phyloP scores from a whole-genome alignment of 306 rosid genomes.

The Echinosophora koreensis region DNA sequence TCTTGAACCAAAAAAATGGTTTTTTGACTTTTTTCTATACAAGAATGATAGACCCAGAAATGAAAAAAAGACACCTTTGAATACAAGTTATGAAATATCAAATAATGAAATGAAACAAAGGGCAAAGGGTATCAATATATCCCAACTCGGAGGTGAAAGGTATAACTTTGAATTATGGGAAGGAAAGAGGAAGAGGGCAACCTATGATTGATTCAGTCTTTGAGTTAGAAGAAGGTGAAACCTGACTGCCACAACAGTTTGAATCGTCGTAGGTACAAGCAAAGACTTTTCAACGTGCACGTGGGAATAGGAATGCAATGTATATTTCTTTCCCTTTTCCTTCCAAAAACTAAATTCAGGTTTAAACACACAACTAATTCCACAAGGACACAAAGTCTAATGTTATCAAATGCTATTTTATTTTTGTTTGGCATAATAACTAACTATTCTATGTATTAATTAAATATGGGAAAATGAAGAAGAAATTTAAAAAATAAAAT shows the following conservation, averaged over 20 bases:
- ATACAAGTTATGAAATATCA: not conserved
- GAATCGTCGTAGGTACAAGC: constrained; percentile 56
- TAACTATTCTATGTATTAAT: no score
- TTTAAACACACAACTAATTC: constrained; percentile 17
- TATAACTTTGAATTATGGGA: constrained; percentile 25
- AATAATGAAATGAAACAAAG: not conserved
- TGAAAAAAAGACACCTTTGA: constrained; percentile 1
- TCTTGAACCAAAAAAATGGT: not conserved
- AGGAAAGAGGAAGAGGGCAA: constrained; percentile 19
- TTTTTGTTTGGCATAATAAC: no score
- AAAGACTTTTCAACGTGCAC: constrained; percentile 50
- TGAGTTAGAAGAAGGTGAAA: constrained; percentile 43
- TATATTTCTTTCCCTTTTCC: not conserved
- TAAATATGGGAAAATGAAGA: not conserved
- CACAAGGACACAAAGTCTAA: not conserved
- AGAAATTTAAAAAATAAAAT: no score
- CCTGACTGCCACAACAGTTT: constrained; percentile 47
- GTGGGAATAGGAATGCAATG: not conserved
- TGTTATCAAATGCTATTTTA: not conserved
- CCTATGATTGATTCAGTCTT: not conserved
- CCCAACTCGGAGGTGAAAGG: constrained; percentile 24
- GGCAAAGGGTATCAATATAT: not conserved
- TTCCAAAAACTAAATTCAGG: not conserved
- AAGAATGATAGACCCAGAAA: constrained; percentile 41
- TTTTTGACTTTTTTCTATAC: constrained; percentile 2